These are phyloP conservation scores for Hyparrhenia diplandra DNA, from an alignment of 176 grass and related monocot species.

Conservation along the genomic window DNA sequence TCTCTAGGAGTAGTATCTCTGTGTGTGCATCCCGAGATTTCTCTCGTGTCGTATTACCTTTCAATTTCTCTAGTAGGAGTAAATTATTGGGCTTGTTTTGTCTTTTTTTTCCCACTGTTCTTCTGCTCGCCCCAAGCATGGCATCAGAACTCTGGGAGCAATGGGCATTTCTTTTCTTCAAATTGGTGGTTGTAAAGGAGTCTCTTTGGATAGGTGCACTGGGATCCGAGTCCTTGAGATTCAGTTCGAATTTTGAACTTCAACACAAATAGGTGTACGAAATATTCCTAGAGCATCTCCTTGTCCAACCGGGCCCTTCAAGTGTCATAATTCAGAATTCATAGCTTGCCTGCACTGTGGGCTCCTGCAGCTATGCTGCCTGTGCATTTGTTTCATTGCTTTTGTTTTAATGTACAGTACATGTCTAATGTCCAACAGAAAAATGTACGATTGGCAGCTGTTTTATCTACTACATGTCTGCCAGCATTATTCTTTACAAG, in stretches of 20 bases:
- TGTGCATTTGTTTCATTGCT: background rate
- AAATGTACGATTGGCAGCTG: background rate
- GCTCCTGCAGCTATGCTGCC: background rate
- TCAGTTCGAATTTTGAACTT: background rate
- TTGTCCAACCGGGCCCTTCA: background rate
- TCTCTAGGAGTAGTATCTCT: too few relatives aligned
- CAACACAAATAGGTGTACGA: background rate
- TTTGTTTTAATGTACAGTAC: background rate
- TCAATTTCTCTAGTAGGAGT: background rate
- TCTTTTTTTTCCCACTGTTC: slow-evolving; percentile 19
- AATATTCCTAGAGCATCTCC: background rate
- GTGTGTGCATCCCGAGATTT: background rate
- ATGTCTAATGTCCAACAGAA: background rate
- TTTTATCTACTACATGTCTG: too few relatives aligned
- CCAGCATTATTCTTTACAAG: background rate
- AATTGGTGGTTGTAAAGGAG: background rate
- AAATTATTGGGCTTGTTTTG: background rate
- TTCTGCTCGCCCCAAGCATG: background rate
- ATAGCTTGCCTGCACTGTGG: background rate
- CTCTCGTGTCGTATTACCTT: background rate
- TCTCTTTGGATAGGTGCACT: background rate
- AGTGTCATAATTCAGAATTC: background rate
- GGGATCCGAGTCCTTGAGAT: background rate
- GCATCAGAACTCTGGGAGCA: background rate
- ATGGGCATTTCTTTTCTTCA: background rate